These are phyloP conservation scores for Talaromyces pinophilus DNA, from an alignment of 2,329 filamentous ascomycete genomes.

Conservation along the genomic window DNA sequence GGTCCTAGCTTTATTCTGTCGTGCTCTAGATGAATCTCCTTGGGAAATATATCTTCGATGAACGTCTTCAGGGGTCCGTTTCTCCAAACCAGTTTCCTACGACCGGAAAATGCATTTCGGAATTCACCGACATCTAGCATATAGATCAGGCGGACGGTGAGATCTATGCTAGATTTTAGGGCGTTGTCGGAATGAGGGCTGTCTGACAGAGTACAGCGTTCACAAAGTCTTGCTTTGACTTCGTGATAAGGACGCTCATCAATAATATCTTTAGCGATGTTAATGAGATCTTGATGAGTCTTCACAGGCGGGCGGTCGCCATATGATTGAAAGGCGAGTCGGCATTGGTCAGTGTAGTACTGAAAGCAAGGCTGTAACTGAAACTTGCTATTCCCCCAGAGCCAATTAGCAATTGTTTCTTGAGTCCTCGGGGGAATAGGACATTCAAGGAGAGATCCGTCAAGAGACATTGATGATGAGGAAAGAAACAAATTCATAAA, in stretches of 20 bases:
- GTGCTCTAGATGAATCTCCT: background rate
- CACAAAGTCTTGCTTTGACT: background rate
- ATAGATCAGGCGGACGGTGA: background rate
- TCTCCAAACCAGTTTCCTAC: background rate
- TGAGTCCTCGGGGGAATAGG: background rate
- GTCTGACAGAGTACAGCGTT: background rate
- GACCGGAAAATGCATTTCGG: conserved; percentile 6
- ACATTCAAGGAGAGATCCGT: background rate
- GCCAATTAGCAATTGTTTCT: background rate
- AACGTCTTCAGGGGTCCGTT: background rate
- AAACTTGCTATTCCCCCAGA: background rate
- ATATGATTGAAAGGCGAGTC: background rate
- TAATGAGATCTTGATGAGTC: background rate
- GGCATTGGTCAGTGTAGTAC: conserved; percentile 7
- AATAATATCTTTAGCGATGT: background rate
- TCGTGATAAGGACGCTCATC: background rate
- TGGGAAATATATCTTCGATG: background rate
- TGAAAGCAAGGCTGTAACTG: background rate
- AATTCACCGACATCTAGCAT: conserved; percentile 10
- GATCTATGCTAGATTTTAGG: background rate
- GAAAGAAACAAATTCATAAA: no score
- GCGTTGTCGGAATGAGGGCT: background rate
- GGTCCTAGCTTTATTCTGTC: background rate
- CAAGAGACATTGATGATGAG: background rate
- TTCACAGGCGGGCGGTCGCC: background rate